Percentiles rank a stretch among this genome's conserved stretches.
Evolutionary conservation across 2,329 filamentous ascomycete species (phyloP).

Genomic region (Botrytis deweyae): DNA sequence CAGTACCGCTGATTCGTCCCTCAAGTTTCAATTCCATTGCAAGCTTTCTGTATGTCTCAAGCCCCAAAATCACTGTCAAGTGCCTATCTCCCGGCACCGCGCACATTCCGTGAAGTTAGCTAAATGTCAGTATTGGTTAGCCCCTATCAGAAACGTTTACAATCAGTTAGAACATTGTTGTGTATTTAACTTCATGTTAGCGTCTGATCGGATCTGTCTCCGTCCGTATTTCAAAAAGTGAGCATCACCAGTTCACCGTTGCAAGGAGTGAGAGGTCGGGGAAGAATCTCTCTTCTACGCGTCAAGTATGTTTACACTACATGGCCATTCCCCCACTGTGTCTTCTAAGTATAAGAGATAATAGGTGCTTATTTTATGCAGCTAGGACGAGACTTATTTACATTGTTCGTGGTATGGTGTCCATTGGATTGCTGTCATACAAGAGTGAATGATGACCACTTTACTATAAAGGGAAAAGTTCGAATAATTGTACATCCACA

Average conservation of each 20-base stretch:
- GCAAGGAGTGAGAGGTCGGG: background rate
- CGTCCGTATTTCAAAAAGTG: background rate
- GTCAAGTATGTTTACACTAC: background rate
- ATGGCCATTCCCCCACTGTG: background rate
- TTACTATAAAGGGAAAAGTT: background rate
- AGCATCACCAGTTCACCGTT: background rate
- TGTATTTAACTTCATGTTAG: background rate
- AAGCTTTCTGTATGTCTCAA: background rate
- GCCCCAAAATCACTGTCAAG: background rate
- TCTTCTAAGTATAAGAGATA: background rate
- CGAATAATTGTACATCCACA: background rate
- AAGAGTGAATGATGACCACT: background rate
- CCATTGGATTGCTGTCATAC: background rate
- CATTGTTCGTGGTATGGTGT: background rate
- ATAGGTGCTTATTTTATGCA: background rate
- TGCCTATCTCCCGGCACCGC: background rate
- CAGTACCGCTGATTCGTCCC: background rate
- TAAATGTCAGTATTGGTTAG: background rate
- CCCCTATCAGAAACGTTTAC: background rate
- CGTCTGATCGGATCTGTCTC: background rate
- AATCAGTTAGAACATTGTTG: background rate
- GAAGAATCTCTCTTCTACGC: background rate
- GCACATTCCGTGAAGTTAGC: background rate
- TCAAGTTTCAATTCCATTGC: too few relatives aligned
- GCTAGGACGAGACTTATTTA: background rate